Conservation (phyloP, 2,329 filamentous ascomycete species). For the Fonsecaea erecta region DNA sequence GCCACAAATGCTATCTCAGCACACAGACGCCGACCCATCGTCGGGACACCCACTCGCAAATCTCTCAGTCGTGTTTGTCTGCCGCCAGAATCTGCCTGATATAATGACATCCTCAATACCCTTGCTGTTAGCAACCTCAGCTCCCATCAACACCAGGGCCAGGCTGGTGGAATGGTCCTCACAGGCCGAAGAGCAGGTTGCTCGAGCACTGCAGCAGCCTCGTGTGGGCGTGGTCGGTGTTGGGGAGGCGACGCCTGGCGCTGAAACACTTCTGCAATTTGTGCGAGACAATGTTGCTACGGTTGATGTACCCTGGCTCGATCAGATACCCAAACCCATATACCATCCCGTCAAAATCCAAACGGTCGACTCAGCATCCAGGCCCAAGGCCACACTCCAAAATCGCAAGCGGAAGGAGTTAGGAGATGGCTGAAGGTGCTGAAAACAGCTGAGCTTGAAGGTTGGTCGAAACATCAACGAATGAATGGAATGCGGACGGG, state of each 20-base stretch:
- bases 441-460: not conserved
- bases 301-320: conserved; percentile 33
- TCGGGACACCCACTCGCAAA: not conserved
- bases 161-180: conserved; percentile 27
- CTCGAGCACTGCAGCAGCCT: conserved; percentile 30
- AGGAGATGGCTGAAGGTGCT: conserved; percentile 9
- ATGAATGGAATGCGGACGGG: conserved; percentile 83
- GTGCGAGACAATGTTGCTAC: conserved; percentile 22
- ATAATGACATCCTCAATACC: conserved; percentile 32
- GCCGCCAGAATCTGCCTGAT: conserved; percentile 30
- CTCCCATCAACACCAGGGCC: conserved; percentile 18
- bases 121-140: conserved; percentile 28
- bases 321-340: conserved; percentile 10
- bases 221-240: conserved; percentile 34
- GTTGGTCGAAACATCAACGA: conserved; percentile 36
- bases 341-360: conserved; percentile 32
- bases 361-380: conserved; percentile 13
- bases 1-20: conserved; percentile 18
- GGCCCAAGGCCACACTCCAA: conserved; percentile 2
- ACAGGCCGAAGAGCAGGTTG: conserved; percentile 29
- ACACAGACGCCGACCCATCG: not conserved
- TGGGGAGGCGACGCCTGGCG: conserved; percentile 17
- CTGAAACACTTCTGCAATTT: conserved; percentile 21
- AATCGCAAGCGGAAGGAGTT: conserved; percentile 21
- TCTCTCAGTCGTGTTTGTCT: conserved; percentile 31